These are phyloP conservation scores for Daedaleopsis nitida DNA, from an alignment of 768 basidiomycete genomes.

Conservation along the genomic window DNA sequence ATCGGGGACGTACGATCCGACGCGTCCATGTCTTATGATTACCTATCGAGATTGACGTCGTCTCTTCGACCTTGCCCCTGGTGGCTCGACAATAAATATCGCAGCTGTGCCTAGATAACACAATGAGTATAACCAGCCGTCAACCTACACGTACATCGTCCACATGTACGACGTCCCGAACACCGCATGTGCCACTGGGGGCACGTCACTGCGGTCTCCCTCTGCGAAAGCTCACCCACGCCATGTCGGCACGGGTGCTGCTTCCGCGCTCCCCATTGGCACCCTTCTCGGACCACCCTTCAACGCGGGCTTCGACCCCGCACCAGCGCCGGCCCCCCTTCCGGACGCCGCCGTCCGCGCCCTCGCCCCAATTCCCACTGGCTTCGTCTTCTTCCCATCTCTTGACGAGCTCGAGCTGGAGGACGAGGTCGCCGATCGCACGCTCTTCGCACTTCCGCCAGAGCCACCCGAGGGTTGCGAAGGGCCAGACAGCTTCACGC, in stretches of 20 bases:
- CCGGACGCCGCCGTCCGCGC: conserved; percentile 1
- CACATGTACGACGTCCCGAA: background rate
- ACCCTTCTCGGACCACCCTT: conserved; percentile 63
- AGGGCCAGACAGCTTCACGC: conserved; percentile 15
- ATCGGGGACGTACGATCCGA: too few species aligned
- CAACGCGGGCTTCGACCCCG: conserved; percentile 8
- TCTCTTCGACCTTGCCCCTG: background rate
- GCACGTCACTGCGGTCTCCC: background rate
- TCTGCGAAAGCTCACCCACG: conserved; percentile 38
- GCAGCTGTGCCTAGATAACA: background rate
- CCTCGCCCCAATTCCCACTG: background rate
- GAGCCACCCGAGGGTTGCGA: background rate
- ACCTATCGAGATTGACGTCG: too few species aligned
- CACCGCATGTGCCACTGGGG: background rate
- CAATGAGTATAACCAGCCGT: background rate
- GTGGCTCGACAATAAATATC: background rate
- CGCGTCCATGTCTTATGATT: too few species aligned
- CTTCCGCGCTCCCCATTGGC: conserved; percentile 66
- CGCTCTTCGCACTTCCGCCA: background rate
- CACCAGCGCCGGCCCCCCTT: conserved; percentile 1
- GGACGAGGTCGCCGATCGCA: background rate
- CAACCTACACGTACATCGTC: background rate
- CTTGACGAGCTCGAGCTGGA: background rate
- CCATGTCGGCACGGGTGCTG: conserved; percentile 54
- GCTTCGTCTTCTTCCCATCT: conserved; percentile 1